A percentile compares a stretch with the other conserved stretches of the same genome.
phyloP scores from a whole-genome alignment of 176 grass and related monocot genomes.

The Pharus latifolius region DNA sequence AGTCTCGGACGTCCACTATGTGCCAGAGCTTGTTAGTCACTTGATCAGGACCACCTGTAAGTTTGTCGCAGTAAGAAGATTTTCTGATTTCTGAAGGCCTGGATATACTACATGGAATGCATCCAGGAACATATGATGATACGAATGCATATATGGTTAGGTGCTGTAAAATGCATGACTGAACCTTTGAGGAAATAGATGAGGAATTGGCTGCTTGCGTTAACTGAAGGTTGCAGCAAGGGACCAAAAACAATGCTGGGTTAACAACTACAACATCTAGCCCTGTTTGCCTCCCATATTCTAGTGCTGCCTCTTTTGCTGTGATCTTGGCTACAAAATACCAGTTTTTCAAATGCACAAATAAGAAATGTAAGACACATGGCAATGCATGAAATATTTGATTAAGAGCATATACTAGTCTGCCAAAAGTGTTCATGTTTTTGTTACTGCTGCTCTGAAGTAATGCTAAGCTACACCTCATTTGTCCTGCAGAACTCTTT shows the following conservation, averaged over 20 bases:
- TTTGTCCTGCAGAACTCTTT: constrained; percentile 4
- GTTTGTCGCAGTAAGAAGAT: too few relatives aligned
- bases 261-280: constrained; percentile 12
- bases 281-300: constrained; percentile 16
- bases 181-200: constrained; percentile 24
- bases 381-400: too few relatives aligned
- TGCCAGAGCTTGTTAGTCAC: constrained; percentile 6
- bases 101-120: too few relatives aligned
- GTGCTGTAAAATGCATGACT: too few relatives aligned
- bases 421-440: background rate
- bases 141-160: too few relatives aligned
- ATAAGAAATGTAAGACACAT: background rate
- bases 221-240: constrained; percentile 13
- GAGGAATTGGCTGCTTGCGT: constrained; percentile 13
- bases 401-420: background rate
- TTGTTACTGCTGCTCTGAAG: background rate
- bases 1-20: constrained; percentile 22
- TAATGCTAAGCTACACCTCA: background rate
- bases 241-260: constrained; percentile 19
- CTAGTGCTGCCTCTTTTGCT: constrained; percentile 32
- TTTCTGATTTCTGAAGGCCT: too few relatives aligned
- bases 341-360: constrained; percentile 22
- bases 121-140: too few relatives aligned
- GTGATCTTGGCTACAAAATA: constrained; percentile 32
- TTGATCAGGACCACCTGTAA: constrained; percentile 18